These are phyloP conservation scores for Ailanthus altissimus DNA, from an alignment of 345 rosid genomes.

Conservation along the genomic window DNA sequence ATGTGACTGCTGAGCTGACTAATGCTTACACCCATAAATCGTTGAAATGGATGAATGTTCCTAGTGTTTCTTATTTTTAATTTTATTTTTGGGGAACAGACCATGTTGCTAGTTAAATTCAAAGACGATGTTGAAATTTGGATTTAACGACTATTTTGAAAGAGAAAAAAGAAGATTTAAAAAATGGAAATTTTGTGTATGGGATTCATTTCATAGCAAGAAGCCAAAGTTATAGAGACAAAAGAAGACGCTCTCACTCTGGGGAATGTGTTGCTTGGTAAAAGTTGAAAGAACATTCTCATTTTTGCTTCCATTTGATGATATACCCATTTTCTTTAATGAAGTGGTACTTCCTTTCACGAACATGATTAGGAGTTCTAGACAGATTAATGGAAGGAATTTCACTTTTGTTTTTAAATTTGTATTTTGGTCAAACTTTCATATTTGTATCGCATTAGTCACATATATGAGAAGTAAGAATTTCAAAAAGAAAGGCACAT, in stretches of 20 bases:
- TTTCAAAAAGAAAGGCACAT: slow-evolving; percentile 17
- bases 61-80: too few species aligned
- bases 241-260: background rate
- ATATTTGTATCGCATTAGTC: background rate
- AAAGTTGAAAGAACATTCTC: background rate
- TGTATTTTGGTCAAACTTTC: background rate
- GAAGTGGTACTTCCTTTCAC: background rate
- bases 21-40: background rate
- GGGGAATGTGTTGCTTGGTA: background rate
- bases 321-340: background rate
- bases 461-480: too few species aligned
- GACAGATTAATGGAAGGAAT: background rate
- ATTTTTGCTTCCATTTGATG: background rate
- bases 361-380: background rate
- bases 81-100: too few species aligned
- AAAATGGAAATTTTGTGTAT: too few species aligned
- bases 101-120: too few species aligned
- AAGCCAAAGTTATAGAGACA: background rate
- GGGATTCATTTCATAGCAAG: background rate
- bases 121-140: too few species aligned
- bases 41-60: background rate
- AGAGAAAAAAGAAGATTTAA: background rate
- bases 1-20: too few species aligned
- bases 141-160: background rate
- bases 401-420: background rate